Base-by-base conservation (phyloP, 2,329 filamentous ascomycete species). In the Penicillium glabrum region DNA sequence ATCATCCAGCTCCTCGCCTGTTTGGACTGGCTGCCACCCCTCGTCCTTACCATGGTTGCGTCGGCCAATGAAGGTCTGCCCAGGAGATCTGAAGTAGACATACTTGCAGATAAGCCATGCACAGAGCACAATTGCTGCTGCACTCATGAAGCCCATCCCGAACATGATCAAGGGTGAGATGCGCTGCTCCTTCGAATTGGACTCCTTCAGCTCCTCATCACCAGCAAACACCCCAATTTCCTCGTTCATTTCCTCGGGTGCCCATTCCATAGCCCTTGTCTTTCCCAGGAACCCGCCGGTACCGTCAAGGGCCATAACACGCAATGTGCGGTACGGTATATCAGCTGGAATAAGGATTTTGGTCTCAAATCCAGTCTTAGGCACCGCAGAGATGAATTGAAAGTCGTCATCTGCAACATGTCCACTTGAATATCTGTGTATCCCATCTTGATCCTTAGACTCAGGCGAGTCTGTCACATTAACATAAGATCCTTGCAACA, bases 311-410 rank as follows among this genome's bases (percentile, higher is more conserved):
- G 59, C 69, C 21, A 66, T 51, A 29, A 64, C 61, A 5, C 69
- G 67, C 14, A 71, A 47, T 41, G 51, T 63, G 8, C 33, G 26
- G 14, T 58, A 58, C 4, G 24, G 39, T 0, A 56, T 50, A 23
- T 61, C 53, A 0, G 35, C 9, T 3, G 67, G 65, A n/a, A 72
- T 64, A 16, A 57, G 19, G 19, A 72, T 56, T 8, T 58, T 56
- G 7, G 70, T 72, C 35, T 72, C 70, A 46, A 72, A 72, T 4
- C 68, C 67, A 1, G 44, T 26, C 53, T 67, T 72, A 0, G 64
- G 63, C 2, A 63, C 49, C 5, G 64, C 62, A 9, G 61, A 51
- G 29, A 71, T 50, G 41, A 65, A 60, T 6, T 48, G 51, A 11
- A 65, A 67, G 2, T 56, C 53, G 3, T 57, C 56, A 10, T 61